Evolutionary conservation across 257 asterid genomes (phyloP).

Genomic region (Penstemon barbatus): DNA sequence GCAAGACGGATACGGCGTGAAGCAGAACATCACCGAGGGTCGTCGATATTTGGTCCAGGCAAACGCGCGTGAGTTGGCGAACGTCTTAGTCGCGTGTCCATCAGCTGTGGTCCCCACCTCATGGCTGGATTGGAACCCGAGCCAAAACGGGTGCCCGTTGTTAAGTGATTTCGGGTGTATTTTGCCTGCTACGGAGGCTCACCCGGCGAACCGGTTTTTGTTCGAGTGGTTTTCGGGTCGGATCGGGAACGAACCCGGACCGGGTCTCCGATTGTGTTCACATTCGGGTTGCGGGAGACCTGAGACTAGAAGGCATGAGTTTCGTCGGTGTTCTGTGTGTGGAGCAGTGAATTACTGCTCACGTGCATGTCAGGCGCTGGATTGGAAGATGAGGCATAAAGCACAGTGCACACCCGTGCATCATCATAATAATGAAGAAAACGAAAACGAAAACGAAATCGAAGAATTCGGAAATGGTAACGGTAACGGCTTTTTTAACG

Average conservation of each 20-base stretch:
- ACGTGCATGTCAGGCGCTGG: slow-evolving; percentile 95
- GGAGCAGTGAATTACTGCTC: slow-evolving; percentile 93
- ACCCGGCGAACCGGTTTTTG: slow-evolving; percentile 67
- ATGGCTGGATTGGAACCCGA: slow-evolving; percentile 40
- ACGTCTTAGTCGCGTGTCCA: slow-evolving; percentile 46
- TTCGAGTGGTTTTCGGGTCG: slow-evolving; percentile 66
- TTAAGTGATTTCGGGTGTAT: slow-evolving; percentile 90
- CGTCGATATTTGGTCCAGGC: slow-evolving; percentile 78
- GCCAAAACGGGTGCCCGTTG: slow-evolving; percentile 59
- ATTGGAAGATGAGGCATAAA: slow-evolving; percentile 93
- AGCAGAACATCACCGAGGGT: slow-evolving; percentile 74
- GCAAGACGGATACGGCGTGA: slow-evolving; percentile 90
- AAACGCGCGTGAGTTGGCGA: slow-evolving; percentile 85
- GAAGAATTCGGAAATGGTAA: slow-evolving; percentile 18
- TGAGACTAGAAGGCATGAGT: slow-evolving; percentile 83
- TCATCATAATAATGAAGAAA: slow-evolving; percentile 43
- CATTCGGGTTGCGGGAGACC: slow-evolving; percentile 91
- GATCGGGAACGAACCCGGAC: slow-evolving; percentile 33
- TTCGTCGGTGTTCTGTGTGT: slow-evolving; percentile 87
- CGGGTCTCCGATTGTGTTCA: slow-evolving; percentile 73
- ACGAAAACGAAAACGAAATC: slow-evolving; percentile 28
- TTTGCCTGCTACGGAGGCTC: slow-evolving; percentile 79
- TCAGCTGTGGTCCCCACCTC: slow-evolving; percentile 41
- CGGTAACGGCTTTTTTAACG: slow-evolving; percentile 1
- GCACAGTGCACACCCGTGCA: slow-evolving; percentile 68